Base-by-base conservation (phyloP, 1,139 yeast species). In the Sugiyamaella grinbergsii region DNA sequence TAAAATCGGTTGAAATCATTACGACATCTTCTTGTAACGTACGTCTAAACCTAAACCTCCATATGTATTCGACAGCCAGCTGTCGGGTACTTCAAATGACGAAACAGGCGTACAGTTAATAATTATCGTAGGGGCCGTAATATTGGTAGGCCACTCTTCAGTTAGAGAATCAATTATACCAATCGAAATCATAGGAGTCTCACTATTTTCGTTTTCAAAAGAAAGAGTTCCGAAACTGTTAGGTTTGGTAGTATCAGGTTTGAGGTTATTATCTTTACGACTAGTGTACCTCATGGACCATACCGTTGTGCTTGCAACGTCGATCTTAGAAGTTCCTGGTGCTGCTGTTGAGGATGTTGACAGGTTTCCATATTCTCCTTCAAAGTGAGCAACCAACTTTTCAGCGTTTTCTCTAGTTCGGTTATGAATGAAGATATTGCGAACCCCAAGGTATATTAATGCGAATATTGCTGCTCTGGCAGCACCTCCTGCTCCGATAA, bases 401-500 rank as follows among this genome's bases (percentile, higher is more conserved):
- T 65, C 66, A 50, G 85, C 67, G 18, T 47, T 66, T 0, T 93
- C 85, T 65, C 96, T 79, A 4, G 44, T 42, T 22, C 50, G 47
- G 71, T 87, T 88, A 51, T 83, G 69, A 75, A 88, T 73, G 70
- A 82, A 86, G 55, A 89, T 83, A 61, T 76, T 81, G 40, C 73
- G 62, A 63, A 93, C 87, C 3, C 94, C 95, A 72, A 88, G 70
- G 57, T 80, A 66, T 58, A 80, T 78, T 58, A 89, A 74, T 1
- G 96, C 95, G 68, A 78, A 88, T 22, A 85, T 79, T 2, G 96
- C 95, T 37, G 96, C 95, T 64, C 96, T 79, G 0, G 95, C 83
- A 41, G 96, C 85, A 47, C 96, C 96, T 44, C 96, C 96, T 23
- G 93, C 94, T 50, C 96, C 96, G 58, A 88, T 74, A 41, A 89